These are phyloP conservation scores for Dothideomycetes sp. DNA, from an alignment of 2,329 filamentous ascomycete genomes.

Conservation along the genomic window DNA sequence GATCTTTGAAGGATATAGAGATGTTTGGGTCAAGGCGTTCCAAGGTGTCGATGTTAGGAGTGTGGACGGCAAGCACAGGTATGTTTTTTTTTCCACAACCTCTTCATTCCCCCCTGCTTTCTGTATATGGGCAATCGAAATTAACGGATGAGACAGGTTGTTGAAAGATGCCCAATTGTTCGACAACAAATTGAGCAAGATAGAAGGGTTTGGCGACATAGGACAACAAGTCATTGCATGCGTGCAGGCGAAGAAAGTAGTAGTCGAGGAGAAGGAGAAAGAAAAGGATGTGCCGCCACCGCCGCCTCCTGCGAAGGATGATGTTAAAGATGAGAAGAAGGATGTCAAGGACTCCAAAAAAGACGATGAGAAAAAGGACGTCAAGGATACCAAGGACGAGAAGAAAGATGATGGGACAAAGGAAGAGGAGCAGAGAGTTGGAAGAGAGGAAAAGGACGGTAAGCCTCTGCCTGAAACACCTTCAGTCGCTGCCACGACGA, in stretches of 20 bases:
- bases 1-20: slow-evolving; percentile 73
- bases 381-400: background rate
- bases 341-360: background rate
- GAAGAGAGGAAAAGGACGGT: too few species aligned
- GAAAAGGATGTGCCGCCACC: background rate
- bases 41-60: slow-evolving; percentile 56
- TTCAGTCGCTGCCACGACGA: too few species aligned
- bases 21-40: slow-evolving; percentile 67
- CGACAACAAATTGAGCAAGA: slow-evolving; percentile 58
- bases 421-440: too few species aligned
- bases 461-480: too few species aligned
- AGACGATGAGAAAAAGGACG: background rate
- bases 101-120: background rate
- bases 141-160: slow-evolving; percentile 62
- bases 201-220: slow-evolving; percentile 69
- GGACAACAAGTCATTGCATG: slow-evolving; percentile 57
- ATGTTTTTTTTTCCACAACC: slow-evolving; percentile 26
- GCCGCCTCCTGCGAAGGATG: background rate
- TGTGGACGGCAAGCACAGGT: slow-evolving; percentile 62
- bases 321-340: background rate
- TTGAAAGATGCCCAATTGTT: slow-evolving; percentile 68
- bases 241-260: slow-evolving; percentile 11
- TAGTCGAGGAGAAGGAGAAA: background rate
- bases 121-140: background rate
- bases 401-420: too few species aligned